Base-by-base conservation (phyloP, 345 rosid species). In the Cardiospermum halicacabum region DNA sequence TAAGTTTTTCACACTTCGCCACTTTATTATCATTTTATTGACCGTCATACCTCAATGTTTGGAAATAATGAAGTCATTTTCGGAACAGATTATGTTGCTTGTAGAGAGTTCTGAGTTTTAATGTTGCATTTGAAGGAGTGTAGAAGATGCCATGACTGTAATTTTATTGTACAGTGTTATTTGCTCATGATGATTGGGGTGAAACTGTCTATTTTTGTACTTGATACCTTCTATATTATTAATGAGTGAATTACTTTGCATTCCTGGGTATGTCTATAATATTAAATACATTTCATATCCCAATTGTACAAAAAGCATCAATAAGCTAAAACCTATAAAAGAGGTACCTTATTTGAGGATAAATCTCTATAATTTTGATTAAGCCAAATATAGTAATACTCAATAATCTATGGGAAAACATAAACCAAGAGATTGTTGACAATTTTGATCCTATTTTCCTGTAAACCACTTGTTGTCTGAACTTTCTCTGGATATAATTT, bases 161-260 rank as follows among this genome's bases (percentile, higher is more conserved):
- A 73, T 74, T 75, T 65, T n/a, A n/a, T 68, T 81, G 80, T 78
- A 68, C 70, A 75, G 76, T 45, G 24, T 57, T 59, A 48, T 58
- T 64, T n/a, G 42, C 51, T 67, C 32, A 36, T 32, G 40, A 6
- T 9, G 40, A 6, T 9, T 21, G 19, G 39, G 43, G 34, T 60
- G 58, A 53, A 58, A 58, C 28, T 72, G 60, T 56, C 42, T 56
- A 54, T 21, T 31, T 58, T 43, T 55, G 42, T 30, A 51, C 57
- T 31, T 57, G 56, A 31, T 36, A 24, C 31, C 2, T 40, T 28
- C 7, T 39, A 32, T 59, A n/a, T 7, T 25, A 18, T 39, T 18
- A 53, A 64, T 39, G 47, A 32, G 32, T 39, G 25, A 1, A 0
- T 58, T 37, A 4, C 21, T 62, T 30, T 48, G 27, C 30, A 21